Conservation (phyloP, 2,329 filamentous ascomycete species). For the Paracorniculantispora psalliotae region DNA sequence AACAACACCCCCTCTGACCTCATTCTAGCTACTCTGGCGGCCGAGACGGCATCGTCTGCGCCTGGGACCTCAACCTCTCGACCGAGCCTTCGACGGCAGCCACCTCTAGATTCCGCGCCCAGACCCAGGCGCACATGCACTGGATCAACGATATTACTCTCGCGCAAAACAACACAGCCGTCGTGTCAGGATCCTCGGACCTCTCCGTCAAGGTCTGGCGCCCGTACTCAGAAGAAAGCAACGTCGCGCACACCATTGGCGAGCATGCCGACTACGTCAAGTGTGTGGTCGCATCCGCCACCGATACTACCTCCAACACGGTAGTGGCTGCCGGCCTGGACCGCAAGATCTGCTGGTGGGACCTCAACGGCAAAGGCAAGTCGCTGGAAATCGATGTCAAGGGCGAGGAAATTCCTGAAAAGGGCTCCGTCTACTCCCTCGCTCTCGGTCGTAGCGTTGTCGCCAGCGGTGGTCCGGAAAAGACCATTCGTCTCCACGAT, state of each 20-base stretch:
- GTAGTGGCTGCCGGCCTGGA: conserved; percentile 92
- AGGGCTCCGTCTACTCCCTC: conserved; percentile 92
- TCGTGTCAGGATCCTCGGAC: conserved; percentile 91
- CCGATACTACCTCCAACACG: conserved; percentile 65
- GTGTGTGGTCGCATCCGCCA: conserved; percentile 71
- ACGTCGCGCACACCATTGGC: conserved; percentile 66
- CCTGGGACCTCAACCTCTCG: conserved; percentile 77
- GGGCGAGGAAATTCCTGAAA: conserved; percentile 78
- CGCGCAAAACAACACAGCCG: conserved; percentile 68
- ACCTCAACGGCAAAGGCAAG: conserved; percentile 81
- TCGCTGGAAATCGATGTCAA: conserved; percentile 79
- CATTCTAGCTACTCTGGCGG: conserved; percentile 80
- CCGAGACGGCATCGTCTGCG: conserved; percentile 90
- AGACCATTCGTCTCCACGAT: conserved; percentile 89
- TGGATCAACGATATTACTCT: conserved; percentile 94
- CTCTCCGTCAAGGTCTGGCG: conserved; percentile 91
- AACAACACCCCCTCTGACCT: conserved; percentile 5
- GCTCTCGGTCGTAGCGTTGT: conserved; percentile 74
- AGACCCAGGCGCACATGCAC: conserved; percentile 76
- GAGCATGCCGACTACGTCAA: conserved; percentile 96
- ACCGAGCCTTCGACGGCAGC: conserved; percentile 30
- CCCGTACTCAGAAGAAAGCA: conserved; percentile 58
- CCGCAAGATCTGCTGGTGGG: conserved; percentile 89
- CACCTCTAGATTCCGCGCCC: conserved; percentile 54
- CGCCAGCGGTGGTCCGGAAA: conserved; percentile 90